phyloP scores from a whole-genome alignment of 1,284 basidiomycete genomes.

The Microbotryum lychnidis-dioicae region DNA sequence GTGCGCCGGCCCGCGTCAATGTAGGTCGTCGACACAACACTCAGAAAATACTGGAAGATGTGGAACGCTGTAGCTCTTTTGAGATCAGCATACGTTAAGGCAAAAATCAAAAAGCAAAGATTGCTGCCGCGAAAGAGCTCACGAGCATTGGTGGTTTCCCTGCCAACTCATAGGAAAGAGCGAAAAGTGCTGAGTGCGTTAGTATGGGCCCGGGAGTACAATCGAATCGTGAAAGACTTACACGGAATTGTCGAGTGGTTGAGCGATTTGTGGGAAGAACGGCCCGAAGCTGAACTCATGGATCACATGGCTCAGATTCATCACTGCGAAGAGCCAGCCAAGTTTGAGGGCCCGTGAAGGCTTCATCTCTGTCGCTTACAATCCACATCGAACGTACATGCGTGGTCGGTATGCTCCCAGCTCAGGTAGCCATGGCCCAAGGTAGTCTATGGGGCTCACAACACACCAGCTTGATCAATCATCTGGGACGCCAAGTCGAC shows the following conservation, averaged over 20 bases:
- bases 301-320: slow-evolving; percentile 95
- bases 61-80: slow-evolving; percentile 57
- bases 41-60: slow-evolving; percentile 92
- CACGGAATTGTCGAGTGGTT: slow-evolving; percentile 78
- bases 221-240: background rate
- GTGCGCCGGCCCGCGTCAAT: slow-evolving; percentile 56
- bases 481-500: background rate
- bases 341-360: background rate
- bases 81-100: background rate
- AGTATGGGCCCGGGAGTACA: background rate
- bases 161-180: slow-evolving; percentile 34
- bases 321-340: slow-evolving; percentile 50
- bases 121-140: slow-evolving; percentile 39
- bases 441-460: slow-evolving; percentile 51
- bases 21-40: slow-evolving; percentile 90
- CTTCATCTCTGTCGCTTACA: background rate
- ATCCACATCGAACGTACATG: slow-evolving; percentile 46
- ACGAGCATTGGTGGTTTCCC: slow-evolving; percentile 73
- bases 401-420: slow-evolving; percentile 77
- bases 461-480: background rate
- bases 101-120: background rate
- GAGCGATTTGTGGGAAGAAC: slow-evolving; percentile 88
- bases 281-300: slow-evolving; percentile 95
- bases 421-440: slow-evolving; percentile 89
- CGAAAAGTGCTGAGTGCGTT: background rate